A percentile compares a stretch with the other conserved stretches of the same genome.
These are phyloP conservation scores for Diplodia mutila DNA, from an alignment of 2,329 filamentous ascomycete genomes.

Conservation along the genomic window DNA sequence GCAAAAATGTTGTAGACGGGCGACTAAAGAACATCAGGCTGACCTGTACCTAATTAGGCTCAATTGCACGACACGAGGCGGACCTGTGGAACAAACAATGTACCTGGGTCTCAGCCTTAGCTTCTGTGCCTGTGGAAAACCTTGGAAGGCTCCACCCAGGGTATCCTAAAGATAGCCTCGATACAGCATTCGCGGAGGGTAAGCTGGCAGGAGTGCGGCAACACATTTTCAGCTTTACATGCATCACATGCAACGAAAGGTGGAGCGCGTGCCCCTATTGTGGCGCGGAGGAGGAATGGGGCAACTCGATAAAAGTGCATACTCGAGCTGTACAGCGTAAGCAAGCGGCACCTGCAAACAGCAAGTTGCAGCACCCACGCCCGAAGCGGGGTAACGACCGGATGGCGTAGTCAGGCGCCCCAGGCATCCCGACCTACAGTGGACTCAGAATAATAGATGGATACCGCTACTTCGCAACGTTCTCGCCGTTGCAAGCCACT, in stretches of 20 bases:
- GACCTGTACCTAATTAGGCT: background rate
- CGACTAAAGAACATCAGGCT: background rate
- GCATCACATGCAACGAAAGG: background rate
- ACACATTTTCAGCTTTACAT: background rate
- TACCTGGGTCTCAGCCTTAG: background rate
- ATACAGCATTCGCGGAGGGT: background rate
- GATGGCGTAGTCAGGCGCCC: conserved; percentile 19
- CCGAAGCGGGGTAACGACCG: conserved; percentile 10
- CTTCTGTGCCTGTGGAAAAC: background rate
- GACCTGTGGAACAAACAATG: background rate
- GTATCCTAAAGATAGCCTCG: background rate
- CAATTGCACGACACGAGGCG: background rate
- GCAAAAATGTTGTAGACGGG: background rate
- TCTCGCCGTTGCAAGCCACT: background rate
- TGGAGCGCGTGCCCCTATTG: background rate
- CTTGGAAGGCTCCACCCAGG: too few relatives aligned
- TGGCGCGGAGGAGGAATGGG: background rate
- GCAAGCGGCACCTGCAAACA: background rate
- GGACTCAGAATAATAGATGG: conserved; percentile 12
- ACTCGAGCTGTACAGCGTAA: conserved; percentile 12
- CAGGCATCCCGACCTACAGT: conserved; percentile 11
- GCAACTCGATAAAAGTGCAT: background rate
- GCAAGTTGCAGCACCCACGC: background rate
- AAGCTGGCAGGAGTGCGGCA: background rate
- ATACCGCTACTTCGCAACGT: conserved; percentile 6